Conservation (phyloP, 176 grass and related monocot genomes). For the Eleusine indica region DNA sequence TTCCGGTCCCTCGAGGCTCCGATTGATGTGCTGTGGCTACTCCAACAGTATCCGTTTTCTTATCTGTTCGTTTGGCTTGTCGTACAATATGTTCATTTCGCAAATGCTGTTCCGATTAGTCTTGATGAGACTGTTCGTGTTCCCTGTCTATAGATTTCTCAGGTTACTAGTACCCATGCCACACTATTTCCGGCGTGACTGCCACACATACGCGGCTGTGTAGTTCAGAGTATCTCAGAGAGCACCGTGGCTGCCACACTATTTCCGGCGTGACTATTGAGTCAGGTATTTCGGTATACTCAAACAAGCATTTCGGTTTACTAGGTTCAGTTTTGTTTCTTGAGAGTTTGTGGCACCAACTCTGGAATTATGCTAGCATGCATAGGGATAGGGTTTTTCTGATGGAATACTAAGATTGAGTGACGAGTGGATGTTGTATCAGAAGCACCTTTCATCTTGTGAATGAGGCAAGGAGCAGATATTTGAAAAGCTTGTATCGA, state of each 20-base stretch:
- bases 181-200: background rate
- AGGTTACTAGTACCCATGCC: background rate
- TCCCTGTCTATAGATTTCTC: background rate
- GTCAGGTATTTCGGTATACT: background rate
- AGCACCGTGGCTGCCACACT: background rate
- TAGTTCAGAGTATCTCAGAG: too few species aligned
- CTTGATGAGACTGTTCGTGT: background rate
- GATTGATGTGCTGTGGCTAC: background rate
- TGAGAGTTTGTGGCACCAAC: background rate
- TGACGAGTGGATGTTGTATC: background rate
- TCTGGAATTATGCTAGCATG: background rate
- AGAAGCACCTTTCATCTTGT: slow-evolving; percentile 8
- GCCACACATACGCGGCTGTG: too few species aligned
- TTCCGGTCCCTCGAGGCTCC: background rate
- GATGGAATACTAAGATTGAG: background rate
- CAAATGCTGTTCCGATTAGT: background rate
- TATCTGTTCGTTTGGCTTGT: background rate
- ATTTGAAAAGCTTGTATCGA: background rate
- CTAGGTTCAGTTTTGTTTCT: background rate
- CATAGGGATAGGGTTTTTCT: background rate
- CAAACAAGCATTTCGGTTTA: background rate
- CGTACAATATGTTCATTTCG: background rate
- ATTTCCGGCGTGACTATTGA: background rate
- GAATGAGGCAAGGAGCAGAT: too few species aligned
- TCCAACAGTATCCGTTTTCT: slow-evolving; percentile 18